Evolutionary conservation across 371 early-diverging fungal species (phyloP).

Genomic region (Mortierella sp.): DNA sequence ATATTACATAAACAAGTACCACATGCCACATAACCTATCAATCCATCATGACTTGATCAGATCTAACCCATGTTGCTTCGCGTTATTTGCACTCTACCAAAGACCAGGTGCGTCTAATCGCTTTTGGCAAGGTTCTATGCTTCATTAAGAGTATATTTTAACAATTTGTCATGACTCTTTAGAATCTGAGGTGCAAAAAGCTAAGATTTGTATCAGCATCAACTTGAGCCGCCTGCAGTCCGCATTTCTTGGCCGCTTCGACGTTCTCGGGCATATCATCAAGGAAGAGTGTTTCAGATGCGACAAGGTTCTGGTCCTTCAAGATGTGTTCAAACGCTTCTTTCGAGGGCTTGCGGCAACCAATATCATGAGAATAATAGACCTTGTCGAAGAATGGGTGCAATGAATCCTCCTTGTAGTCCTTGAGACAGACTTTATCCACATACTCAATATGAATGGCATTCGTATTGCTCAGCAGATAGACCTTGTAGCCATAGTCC

Average conservation of each 20-base stretch:
- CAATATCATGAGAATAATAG: slow-evolving; percentile 48
- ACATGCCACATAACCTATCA: not conserved
- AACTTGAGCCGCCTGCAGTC: slow-evolving; percentile 51
- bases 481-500: slow-evolving; percentile 47
- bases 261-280: slow-evolving; percentile 53
- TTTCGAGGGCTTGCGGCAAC: slow-evolving; percentile 39
- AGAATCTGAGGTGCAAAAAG: slow-evolving; percentile 51
- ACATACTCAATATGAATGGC: slow-evolving; percentile 47
- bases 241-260: slow-evolving; percentile 45
- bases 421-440: slow-evolving; percentile 36
- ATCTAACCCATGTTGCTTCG: not conserved
- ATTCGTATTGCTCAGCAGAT: slow-evolving; percentile 50
- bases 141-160: not conserved
- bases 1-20: slow-evolving; percentile 1
- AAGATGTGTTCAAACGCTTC: slow-evolving; percentile 51
- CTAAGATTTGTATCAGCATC: slow-evolving; percentile 48
- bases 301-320: slow-evolving; percentile 26
- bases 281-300: slow-evolving; percentile 39
- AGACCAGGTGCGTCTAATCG: not conserved
- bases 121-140: not conserved
- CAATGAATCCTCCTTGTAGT: slow-evolving; percentile 22
- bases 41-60: not conserved
- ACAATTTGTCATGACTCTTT: not conserved
- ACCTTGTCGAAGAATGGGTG: slow-evolving; percentile 48
- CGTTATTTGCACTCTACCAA: too few species aligned